phyloP scores from a whole-genome alignment of 129 eudicot genomes.

The Flaveria brownii region DNA sequence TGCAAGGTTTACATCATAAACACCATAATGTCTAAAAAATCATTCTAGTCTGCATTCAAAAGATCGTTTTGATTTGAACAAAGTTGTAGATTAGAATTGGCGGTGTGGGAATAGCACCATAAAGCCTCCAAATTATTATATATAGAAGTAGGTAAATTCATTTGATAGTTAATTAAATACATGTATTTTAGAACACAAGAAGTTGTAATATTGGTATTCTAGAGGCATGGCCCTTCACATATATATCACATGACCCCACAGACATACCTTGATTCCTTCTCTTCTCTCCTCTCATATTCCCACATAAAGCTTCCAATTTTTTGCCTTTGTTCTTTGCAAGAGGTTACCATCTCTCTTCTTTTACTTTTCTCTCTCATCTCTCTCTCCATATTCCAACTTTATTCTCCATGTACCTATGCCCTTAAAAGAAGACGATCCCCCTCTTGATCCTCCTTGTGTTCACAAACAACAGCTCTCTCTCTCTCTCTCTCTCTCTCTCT shows the following conservation, averaged over 20 bases:
- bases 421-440: slow-evolving; percentile 63
- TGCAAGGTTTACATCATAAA: too few species aligned
- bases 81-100: too few species aligned
- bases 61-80: too few species aligned
- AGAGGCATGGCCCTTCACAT: slow-evolving; percentile 42
- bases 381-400: slow-evolving; percentile 60
- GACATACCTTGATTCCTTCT: slow-evolving; percentile 40
- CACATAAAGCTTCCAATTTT: slow-evolving; percentile 34
- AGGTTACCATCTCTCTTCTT: slow-evolving; percentile 59
- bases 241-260: slow-evolving; percentile 25
- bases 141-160: too few species aligned
- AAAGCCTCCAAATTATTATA: too few species aligned
- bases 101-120: too few species aligned
- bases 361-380: slow-evolving; percentile 34
- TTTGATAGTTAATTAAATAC: too few species aligned
- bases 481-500: background rate
- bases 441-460: slow-evolving; percentile 81
- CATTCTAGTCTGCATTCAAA: too few species aligned
- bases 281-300: slow-evolving; percentile 28
- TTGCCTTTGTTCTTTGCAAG: slow-evolving; percentile 71
- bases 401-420: slow-evolving; percentile 66
- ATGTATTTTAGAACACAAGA: background rate
- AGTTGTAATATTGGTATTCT: background rate
- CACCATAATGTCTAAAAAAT: too few species aligned
- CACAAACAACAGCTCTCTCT: slow-evolving; percentile 45